phyloP scores from a whole-genome alignment of 2,329 filamentous ascomycete species.

The Bipolaris oryzae region DNA sequence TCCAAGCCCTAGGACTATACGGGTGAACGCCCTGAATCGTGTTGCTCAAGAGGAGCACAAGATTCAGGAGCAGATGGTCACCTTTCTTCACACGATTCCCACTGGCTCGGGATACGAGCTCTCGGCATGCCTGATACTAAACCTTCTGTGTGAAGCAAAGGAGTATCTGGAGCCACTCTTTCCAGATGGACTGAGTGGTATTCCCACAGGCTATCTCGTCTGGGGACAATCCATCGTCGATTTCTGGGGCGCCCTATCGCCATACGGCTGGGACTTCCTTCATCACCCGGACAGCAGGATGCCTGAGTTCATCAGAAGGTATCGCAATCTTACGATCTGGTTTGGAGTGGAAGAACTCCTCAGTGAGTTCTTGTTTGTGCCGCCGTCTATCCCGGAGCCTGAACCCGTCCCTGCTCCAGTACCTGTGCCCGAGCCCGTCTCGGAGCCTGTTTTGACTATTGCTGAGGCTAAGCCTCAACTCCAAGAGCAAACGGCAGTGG shows the following conservation, averaged over 20 bases:
- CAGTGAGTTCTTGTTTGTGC: not conserved
- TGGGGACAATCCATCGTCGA: not conserved
- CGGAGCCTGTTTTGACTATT: not conserved
- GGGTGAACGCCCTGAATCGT: not conserved
- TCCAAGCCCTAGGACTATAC: not conserved
- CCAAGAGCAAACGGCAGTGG: not conserved
- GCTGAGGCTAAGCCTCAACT: not conserved
- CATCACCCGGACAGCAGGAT: not conserved
- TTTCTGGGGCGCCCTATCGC: not conserved
- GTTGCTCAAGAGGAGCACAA: not conserved
- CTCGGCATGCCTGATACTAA: not conserved
- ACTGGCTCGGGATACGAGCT: not conserved
- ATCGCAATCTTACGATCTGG: not conserved
- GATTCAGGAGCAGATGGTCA: not conserved
- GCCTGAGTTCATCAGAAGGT: not conserved
- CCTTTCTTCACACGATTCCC: not conserved
- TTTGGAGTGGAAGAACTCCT: not conserved
- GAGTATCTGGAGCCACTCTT: conserved; percentile 1
- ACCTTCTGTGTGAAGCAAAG: not conserved
- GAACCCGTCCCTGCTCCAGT: no score
- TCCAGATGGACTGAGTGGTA: not conserved
- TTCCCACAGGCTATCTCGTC: not conserved
- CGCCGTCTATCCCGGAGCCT: not conserved
- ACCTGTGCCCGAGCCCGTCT: no score
- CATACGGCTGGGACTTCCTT: not conserved